Base-by-base conservation (phyloP, 768 basidiomycete genomes). In the Lentinula raphanica region DNA sequence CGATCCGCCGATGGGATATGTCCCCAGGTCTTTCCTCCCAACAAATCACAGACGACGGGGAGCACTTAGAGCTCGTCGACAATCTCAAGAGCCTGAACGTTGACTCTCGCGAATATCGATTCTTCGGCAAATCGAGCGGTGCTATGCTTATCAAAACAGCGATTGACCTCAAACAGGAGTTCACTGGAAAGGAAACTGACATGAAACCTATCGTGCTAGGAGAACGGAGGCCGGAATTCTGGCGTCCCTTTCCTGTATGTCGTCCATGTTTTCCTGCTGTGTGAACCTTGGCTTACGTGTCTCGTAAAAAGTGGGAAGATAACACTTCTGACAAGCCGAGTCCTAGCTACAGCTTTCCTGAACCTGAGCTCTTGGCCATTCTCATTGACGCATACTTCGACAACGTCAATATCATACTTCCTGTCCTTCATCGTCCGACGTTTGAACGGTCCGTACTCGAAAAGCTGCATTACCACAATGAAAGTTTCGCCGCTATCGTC, bases 391-490 rank as follows among this genome's bases (percentile, higher is more conserved):
- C 83, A 25, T 93, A 87, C 64, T 96, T 94, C 66, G 59, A 60
- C 1, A 61, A 79, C 32, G 56, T 78, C 58, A 88, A 92, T 64
- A 59, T 77, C n/a, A 73, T 79, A 55, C 64, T 81, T 0, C 90
- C 92, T 1, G 75, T 94, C 3, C 74, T 96, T 4, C 92, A 94
- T 63, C 79, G 84, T 3, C 84, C 84, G 0, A 81, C 81, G 4
- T 92, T 94, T 62, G 78, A 85, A 38, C 71, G 73, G 23, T 72
- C 75, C 17, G 63, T 87, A 23, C 63, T 62, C 1, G 76, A 80
- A 3, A 79, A 79, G 0, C 63, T 83, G 1, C 84, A 90, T 63
- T 66, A 75, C 17, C 68, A 63, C 0, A 76, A 89, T 56, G 55
- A 74, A 0, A 64, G 72, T 0, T 92, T 94, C 65, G 82, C 77